phyloP scores from a whole-genome alignment of 2,329 filamentous ascomycete genomes.

The Ophiosphaerella herpotricha region DNA sequence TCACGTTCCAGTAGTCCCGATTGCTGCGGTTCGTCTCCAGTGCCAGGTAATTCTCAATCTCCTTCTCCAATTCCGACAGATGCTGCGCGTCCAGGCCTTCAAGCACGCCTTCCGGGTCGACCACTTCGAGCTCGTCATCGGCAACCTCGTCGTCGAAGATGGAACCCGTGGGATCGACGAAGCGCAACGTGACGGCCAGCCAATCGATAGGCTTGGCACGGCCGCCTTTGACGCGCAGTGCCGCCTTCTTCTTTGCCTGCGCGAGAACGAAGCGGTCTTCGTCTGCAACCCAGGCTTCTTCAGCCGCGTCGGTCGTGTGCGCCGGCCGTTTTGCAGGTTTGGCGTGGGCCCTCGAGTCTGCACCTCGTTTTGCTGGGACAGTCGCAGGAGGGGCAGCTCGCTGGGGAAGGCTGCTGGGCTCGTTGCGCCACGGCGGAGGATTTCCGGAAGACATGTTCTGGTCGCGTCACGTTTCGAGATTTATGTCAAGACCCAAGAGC shows the following conservation, averaged over 20 bases:
- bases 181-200: slow-evolving; percentile 86
- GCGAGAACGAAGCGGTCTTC: slow-evolving; percentile 96
- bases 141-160: slow-evolving; percentile 80
- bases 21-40: slow-evolving; percentile 80
- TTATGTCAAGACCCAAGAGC: too few relatives aligned
- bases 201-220: slow-evolving; percentile 92
- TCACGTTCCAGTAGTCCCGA: slow-evolving; percentile 81
- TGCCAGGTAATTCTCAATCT: slow-evolving; percentile 78
- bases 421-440: slow-evolving; percentile 40
- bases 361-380: slow-evolving; percentile 50
- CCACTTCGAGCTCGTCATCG: slow-evolving; percentile 73
- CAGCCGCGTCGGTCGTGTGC: slow-evolving; percentile 52
- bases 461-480: not conserved
- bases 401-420: slow-evolving; percentile 23
- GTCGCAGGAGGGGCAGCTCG: slow-evolving; percentile 36
- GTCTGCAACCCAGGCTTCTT: slow-evolving; percentile 78
- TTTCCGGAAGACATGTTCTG: slow-evolving; percentile 38
- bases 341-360: slow-evolving; percentile 37
- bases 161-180: slow-evolving; percentile 83
- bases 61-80: slow-evolving; percentile 76
- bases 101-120: slow-evolving; percentile 80
- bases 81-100: slow-evolving; percentile 70
- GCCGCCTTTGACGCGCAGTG: slow-evolving; percentile 88
- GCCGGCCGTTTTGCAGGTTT: slow-evolving; percentile 48
- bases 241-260: slow-evolving; percentile 97